Base-by-base conservation (phyloP, 2,329 filamentous ascomycete genomes). In the Neofusicoccum cordaticola region DNA sequence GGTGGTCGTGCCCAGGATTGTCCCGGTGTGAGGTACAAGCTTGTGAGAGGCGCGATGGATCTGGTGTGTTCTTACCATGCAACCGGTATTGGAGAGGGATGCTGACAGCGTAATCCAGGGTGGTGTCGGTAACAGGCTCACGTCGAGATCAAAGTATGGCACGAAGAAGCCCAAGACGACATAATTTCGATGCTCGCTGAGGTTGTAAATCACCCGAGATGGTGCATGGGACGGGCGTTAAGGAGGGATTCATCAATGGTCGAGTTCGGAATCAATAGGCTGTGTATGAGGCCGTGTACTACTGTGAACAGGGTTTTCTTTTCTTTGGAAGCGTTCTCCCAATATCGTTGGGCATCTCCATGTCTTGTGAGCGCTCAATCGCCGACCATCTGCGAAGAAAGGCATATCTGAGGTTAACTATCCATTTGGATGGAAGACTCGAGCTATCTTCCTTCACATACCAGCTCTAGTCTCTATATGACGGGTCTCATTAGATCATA, bases 1-100 rank as follows among this genome's bases (percentile, higher is more conserved):
- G 95, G 95, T 65, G 95, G 95, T 2, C 85, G 95, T 76, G 88
- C 88, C 69, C 95, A 98, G 85, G 95, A 99, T 88, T 99, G 95
- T 82, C 95, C 95, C 67, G 95, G 95, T 88, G 95, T 99, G 80
- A 89, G 93, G 75, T 99, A 99, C 78, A 92, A 96, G 79, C 82
- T 97, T 73, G 91, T 99, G 47, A 84, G 95, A 75, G 95, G 95
- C 37, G 92, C 93, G 19, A 82, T 97, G 79, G 95, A 99, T 86
- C 79, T 99, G 86, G 93, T 97, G 83, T 73, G 90, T 86, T 53
- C 22, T 22, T 22, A 61, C n/a, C 42, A 31, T 27, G 27, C 5
- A 4, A 15, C 31, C 9, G 9, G 2, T 31, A 27, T 19, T 6
- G 2, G 12, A 15, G 3, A 44, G n/a, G 31, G 52, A 61, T 7